A percentile compares a stretch with the other conserved stretches of the same genome.
Evolutionary conservation across 257 asterid species (phyloP).

Genomic region (Ilex asprella): DNA sequence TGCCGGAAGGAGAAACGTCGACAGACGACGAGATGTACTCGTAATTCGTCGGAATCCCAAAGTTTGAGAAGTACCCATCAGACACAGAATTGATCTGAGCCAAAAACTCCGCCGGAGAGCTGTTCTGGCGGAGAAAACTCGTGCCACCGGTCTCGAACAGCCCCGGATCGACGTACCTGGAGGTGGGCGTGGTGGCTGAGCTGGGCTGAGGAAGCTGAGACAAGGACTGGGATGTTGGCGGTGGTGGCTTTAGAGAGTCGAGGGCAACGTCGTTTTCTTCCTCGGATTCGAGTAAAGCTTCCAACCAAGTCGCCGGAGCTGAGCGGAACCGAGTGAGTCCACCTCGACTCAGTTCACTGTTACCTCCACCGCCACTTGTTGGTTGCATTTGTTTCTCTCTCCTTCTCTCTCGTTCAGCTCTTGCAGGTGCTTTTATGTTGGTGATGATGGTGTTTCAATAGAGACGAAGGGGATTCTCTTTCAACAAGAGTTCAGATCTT

Average conservation of each 20-base stretch:
- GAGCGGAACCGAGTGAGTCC: conserved; percentile 72
- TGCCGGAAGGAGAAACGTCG: conserved; percentile 29
- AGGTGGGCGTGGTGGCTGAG: conserved; percentile 15
- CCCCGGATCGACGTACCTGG: conserved; percentile 47
- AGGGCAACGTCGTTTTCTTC: conserved; percentile 50
- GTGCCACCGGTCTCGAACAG: conserved; percentile 43
- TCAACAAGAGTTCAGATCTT: too few species aligned
- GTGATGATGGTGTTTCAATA: too few species aligned
- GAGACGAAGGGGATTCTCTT: too few species aligned
- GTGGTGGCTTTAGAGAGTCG: conserved; percentile 39
- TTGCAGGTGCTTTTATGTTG: too few species aligned
- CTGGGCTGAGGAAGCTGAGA: conserved; percentile 8
- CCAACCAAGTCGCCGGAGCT: conserved; percentile 93
- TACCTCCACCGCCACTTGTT: conserved; percentile 40
- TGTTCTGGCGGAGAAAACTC: conserved; percentile 70
- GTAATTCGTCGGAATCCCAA: conserved; percentile 53
- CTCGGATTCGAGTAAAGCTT: conserved; percentile 79
- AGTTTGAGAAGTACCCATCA: conserved; percentile 54
- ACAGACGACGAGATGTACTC: conserved; percentile 30
- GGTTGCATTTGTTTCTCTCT: conserved; percentile 60
- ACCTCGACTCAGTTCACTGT: conserved; percentile 36
- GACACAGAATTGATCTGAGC: conserved; percentile 32
- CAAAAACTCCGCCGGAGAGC: conserved; percentile 86
- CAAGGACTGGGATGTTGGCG: conserved; percentile 14
- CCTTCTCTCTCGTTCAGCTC: neutral